Percentiles rank a stretch among this genome's conserved stretches.
phyloP scores from a whole-genome alignment of 345 rosid genomes.

The Raphanus raphanistrum region DNA sequence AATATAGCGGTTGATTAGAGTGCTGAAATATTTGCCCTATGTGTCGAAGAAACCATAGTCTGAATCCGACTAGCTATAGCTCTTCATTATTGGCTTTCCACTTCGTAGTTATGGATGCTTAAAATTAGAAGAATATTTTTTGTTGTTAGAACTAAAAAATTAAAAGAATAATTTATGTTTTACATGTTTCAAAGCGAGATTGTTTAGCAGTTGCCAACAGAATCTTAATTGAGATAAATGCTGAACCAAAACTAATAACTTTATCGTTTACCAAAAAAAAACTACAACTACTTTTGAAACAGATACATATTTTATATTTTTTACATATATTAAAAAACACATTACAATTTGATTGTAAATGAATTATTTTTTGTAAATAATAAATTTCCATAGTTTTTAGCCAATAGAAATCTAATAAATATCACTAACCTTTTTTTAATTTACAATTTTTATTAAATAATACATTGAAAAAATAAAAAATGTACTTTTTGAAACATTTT shows the following conservation, averaged over 20 bases:
- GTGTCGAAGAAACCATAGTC: background rate
- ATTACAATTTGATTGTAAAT: no score
- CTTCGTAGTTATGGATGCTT: background rate
- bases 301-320: no score
- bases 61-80: background rate
- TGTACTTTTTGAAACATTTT: no score
- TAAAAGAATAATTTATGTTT: background rate
- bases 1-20: background rate
- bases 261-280: background rate
- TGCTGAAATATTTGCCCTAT: background rate
- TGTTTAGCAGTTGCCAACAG: background rate
- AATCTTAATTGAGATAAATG: background rate
- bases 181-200: background rate
- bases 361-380: no score
- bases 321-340: no score
- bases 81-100: background rate
- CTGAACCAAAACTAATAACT: background rate
- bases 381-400: no score
- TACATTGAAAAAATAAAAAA: no score
- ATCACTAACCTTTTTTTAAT: no score
- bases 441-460: no score
- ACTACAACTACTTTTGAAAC: no score
- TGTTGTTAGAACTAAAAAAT: background rate
- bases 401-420: no score
- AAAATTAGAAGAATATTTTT: background rate